Evolutionary conservation across 305 asterid genomes (phyloP).

Genomic region (Fraxinus angustifolia): DNA sequence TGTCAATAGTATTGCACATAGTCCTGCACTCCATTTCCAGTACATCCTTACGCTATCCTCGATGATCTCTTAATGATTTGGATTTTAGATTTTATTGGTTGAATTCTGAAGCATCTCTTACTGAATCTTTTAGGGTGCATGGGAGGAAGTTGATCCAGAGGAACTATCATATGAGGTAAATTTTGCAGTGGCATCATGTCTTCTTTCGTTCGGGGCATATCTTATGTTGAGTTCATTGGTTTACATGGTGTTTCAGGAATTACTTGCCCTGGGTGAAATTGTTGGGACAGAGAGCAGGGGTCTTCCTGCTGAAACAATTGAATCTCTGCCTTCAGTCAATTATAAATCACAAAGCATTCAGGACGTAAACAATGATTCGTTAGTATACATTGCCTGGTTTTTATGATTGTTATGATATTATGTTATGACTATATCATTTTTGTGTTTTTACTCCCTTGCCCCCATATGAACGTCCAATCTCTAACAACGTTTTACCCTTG

Average conservation of each 20-base stretch:
- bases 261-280: constrained; percentile 83
- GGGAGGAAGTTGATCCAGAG: constrained; percentile 95
- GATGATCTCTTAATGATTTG: not conserved
- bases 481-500: constrained; percentile 23
- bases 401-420: constrained; percentile 7
- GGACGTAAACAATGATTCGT: constrained; percentile 70
- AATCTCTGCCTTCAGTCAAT: constrained; percentile 64
- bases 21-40: not conserved
- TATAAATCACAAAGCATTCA: constrained; percentile 51
- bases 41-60: not conserved
- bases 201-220: constrained; percentile 13
- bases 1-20: not conserved
- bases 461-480: not conserved
- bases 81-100: constrained; percentile 4
- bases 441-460: not conserved
- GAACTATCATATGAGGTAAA: constrained; percentile 85
- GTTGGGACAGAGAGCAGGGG: constrained; percentile 93
- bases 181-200: not conserved
- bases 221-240: constrained; percentile 7
- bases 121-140: constrained; percentile 57
- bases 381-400: constrained; percentile 30
- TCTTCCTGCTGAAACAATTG: constrained; percentile 73
- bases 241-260: constrained; percentile 52
- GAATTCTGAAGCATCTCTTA: constrained; percentile 16
- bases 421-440: not conserved